Percentiles rank a stretch among this genome's conserved stretches.
These are phyloP conservation scores for Coemansia sp. DNA, from an alignment of 192 early-diverging fungal species.

Conservation along the genomic window DNA sequence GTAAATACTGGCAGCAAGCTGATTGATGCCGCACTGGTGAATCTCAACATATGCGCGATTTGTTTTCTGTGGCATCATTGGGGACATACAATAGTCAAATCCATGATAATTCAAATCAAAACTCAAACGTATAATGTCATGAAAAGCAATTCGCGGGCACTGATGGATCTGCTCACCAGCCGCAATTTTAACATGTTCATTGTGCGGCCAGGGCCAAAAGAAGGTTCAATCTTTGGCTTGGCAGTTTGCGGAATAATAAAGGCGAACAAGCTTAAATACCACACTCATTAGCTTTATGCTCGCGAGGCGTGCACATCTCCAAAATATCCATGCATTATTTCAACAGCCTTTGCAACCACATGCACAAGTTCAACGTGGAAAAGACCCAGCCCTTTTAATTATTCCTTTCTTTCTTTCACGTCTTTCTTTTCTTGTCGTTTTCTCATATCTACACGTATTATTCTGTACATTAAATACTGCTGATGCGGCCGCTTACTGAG, in stretches of 20 bases:
- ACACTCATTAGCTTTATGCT: background rate
- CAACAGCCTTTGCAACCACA: background rate
- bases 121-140: slow-evolving; percentile 64
- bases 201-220: background rate
- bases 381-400: background rate
- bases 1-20: slow-evolving; percentile 80
- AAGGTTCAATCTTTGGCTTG: background rate
- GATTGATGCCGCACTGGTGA: slow-evolving; percentile 67
- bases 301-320: background rate
- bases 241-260: background rate
- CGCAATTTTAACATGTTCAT: slow-evolving; percentile 70
- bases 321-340: background rate
- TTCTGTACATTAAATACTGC: slow-evolving; percentile 6
- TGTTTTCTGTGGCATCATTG: slow-evolving; percentile 68
- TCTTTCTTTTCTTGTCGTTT: background rate
- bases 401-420: background rate
- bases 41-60: slow-evolving; percentile 69
- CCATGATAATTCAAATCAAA: slow-evolving; percentile 57
- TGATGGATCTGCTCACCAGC: slow-evolving; percentile 63
- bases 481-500: slow-evolving; percentile 30
- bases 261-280: background rate
- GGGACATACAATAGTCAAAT: slow-evolving; percentile 61
- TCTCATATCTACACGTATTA: background rate
- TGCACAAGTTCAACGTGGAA: background rate
- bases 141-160: slow-evolving; percentile 62